Conservation (phyloP, 768 basidiomycete genomes). For the Auricularia cornea region DNA sequence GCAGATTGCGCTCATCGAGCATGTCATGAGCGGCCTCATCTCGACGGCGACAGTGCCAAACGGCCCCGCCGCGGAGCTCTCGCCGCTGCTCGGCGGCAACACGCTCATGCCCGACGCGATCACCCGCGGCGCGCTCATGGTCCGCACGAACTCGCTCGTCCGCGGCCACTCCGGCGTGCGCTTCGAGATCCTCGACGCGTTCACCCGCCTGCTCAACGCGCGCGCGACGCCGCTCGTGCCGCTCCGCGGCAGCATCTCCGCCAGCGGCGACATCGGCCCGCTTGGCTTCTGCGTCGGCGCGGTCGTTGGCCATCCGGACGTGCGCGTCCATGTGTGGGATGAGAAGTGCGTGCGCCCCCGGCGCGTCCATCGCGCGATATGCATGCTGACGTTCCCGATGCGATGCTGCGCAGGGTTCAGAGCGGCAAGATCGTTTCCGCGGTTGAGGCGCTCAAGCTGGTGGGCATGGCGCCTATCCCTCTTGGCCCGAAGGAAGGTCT, state of each 20-base stretch:
- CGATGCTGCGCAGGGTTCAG: neutral
- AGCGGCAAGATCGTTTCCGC: constrained; percentile 4
- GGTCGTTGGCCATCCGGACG: constrained; percentile 17
- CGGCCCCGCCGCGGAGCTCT: constrained; percentile 79
- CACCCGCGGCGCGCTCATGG: constrained; percentile 44
- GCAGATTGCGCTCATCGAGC: neutral
- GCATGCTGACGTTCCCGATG: neutral
- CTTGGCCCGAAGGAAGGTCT: constrained; percentile 20
- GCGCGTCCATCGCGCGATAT: too few relatives aligned
- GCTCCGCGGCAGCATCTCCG: constrained; percentile 19
- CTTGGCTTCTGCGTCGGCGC: constrained; percentile 19
- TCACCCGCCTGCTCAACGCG: constrained; percentile 15
- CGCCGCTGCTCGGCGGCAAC: constrained; percentile 17
- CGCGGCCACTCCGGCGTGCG: constrained; percentile 21
- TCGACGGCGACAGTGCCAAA: constrained; percentile 28
- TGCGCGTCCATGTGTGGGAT: constrained; percentile 8
- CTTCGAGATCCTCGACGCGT: constrained; percentile 14
- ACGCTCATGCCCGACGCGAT: constrained; percentile 69
- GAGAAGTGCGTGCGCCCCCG: neutral
- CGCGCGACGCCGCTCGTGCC: constrained; percentile 20
- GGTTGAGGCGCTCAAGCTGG: constrained; percentile 6
- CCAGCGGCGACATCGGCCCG: constrained; percentile 20
- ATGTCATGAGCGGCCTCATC: neutral
- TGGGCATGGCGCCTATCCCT: constrained; percentile 12
- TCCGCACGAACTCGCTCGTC: constrained; percentile 20